phyloP scores from a whole-genome alignment of 2,329 filamentous ascomycete species.

The Lachnellula subtilissima region DNA sequence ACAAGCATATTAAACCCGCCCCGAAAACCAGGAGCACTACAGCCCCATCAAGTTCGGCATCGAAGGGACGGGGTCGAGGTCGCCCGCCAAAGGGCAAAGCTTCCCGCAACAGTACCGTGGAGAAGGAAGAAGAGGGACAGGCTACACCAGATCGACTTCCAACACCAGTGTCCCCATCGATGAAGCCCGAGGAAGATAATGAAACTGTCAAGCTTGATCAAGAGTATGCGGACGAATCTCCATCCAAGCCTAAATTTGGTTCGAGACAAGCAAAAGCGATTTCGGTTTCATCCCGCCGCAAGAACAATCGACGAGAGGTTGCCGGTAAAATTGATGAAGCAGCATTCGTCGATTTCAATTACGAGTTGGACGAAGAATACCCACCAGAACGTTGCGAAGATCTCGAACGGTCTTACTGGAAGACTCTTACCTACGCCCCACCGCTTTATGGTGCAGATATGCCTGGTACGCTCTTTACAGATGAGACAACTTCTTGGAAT shows the following conservation, averaged over 20 bases:
- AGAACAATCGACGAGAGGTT: constrained; percentile 76
- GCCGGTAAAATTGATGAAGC: constrained; percentile 81
- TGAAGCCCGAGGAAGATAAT: constrained; percentile 34
- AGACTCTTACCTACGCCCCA: constrained; percentile 88
- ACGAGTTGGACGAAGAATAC: constrained; percentile 83
- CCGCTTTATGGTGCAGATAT: constrained; percentile 96
- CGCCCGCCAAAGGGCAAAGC: constrained; percentile 23
- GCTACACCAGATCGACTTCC: constrained; percentile 41
- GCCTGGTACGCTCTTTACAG: constrained; percentile 90
- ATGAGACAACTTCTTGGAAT: constrained; percentile 82
- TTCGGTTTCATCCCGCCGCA: constrained; percentile 80
- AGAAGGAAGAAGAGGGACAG: constrained; percentile 35
- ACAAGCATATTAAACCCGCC: constrained; percentile 30
- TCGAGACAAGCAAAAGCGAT: constrained; percentile 45
- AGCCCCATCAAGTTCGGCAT: constrained; percentile 14
- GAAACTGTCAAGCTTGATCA: constrained; percentile 31
- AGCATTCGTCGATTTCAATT: constrained; percentile 87
- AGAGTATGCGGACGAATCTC: constrained; percentile 42
- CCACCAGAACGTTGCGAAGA: constrained; percentile 90
- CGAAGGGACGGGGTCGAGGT: constrained; percentile 18
- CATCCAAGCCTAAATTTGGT: constrained; percentile 43
- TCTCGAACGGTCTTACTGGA: constrained; percentile 94
- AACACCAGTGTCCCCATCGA: constrained; percentile 47
- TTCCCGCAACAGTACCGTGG: constrained; percentile 12
- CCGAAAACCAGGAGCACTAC: constrained; percentile 27